These are phyloP conservation scores for Penicillium mononematosum DNA, from an alignment of 495 filamentous ascomycete species.

Conservation along the genomic window DNA sequence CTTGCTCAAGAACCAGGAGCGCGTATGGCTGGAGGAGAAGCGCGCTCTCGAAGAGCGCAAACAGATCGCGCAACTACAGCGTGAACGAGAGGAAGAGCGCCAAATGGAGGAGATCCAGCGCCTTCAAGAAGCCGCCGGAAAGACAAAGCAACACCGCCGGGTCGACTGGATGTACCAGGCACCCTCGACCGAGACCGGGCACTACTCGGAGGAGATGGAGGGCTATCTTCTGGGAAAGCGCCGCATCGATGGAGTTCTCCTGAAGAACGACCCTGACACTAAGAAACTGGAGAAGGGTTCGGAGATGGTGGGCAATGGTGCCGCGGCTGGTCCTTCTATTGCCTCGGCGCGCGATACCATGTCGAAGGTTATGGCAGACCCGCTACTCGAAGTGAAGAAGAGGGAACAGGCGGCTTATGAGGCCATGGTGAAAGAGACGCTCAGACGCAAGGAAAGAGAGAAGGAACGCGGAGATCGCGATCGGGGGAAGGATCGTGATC, in stretches of 20 bases:
- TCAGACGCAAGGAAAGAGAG: slow-evolving; percentile 66
- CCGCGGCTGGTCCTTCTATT: slow-evolving; percentile 58
- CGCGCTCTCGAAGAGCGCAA: slow-evolving; percentile 96
- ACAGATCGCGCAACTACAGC: slow-evolving; percentile 77
- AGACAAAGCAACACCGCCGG: slow-evolving; percentile 66
- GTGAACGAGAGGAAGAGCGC: slow-evolving; percentile 93
- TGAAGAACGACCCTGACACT: slow-evolving; percentile 72
- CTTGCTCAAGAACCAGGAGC: slow-evolving; percentile 76
- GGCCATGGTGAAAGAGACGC: slow-evolving; percentile 79
- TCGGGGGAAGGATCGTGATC: slow-evolving; percentile 23
- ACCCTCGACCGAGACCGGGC: slow-evolving; percentile 72
- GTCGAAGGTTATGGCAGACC: slow-evolving; percentile 83
- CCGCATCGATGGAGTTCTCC: slow-evolving; percentile 76
- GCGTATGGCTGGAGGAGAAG: slow-evolving; percentile 84
- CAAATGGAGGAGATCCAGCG: slow-evolving; percentile 87
- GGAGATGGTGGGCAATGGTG: slow-evolving; percentile 60
- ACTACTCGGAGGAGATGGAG: slow-evolving; percentile 90
- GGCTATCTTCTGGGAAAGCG: slow-evolving; percentile 90
- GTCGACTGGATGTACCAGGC: slow-evolving; percentile 99
- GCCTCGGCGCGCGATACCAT: slow-evolving; percentile 69
- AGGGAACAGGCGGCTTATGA: slow-evolving; percentile 91
- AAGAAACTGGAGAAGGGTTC: slow-evolving; percentile 81
- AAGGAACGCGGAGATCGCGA: slow-evolving; percentile 49
- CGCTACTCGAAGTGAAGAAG: slow-evolving; percentile 85
- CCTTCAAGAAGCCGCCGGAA: slow-evolving; percentile 86